Evolutionary conservation across 2,329 filamentous ascomycete genomes (phyloP).

Genomic region (Fusarium verrucosum): DNA sequence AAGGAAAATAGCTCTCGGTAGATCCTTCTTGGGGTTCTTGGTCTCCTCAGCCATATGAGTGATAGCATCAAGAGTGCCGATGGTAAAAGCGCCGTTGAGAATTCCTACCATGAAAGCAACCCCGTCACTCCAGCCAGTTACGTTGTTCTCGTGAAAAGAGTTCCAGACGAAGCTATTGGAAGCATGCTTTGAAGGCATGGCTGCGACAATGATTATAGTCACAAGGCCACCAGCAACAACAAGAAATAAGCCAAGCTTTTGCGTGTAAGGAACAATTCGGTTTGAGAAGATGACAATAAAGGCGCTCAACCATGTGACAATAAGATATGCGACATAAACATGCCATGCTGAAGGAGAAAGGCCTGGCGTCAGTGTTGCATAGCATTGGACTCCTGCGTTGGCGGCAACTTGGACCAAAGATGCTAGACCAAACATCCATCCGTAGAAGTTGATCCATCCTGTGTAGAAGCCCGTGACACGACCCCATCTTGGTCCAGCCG

Average conservation of each 20-base stretch:
- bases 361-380: conserved; percentile 29
- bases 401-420: conserved; percentile 40
- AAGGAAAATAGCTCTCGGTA: conserved; percentile 35
- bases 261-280: conserved; percentile 38
- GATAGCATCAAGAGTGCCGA: conserved; percentile 39
- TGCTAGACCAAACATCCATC: conserved; percentile 44
- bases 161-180: conserved; percentile 38
- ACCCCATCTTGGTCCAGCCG: conserved; percentile 39
- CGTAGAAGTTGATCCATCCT: conserved; percentile 44
- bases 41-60: conserved; percentile 43
- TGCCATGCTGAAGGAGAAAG: conserved; percentile 37
- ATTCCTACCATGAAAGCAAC: conserved; percentile 41
- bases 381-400: conserved; percentile 39
- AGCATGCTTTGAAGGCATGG: conserved; percentile 35
- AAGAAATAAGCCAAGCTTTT: conserved; percentile 38
- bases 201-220: conserved; percentile 37
- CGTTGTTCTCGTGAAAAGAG: conserved; percentile 39
- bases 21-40: conserved; percentile 28
- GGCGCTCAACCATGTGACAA: conserved; percentile 36
- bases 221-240: conserved; percentile 38
- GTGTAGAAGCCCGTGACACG: conserved; percentile 39
- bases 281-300: conserved; percentile 38
- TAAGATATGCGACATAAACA: conserved; percentile 38
- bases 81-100: conserved; percentile 41
- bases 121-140: conserved; percentile 40